Conservation (phyloP, 192 early-diverging fungal species). For the Gamsiella multidivaricata region DNA sequence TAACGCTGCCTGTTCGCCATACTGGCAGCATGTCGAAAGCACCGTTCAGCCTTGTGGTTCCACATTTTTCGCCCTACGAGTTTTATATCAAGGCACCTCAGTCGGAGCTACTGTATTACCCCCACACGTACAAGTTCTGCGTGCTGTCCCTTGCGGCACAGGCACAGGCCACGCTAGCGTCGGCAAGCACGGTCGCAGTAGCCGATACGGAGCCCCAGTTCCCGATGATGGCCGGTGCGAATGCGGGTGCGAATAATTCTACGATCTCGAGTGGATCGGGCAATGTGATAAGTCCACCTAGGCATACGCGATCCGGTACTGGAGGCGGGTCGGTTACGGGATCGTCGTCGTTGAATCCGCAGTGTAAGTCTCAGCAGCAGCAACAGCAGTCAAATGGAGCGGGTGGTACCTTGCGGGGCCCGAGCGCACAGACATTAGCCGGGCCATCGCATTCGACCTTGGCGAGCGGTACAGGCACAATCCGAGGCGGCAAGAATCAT, state of each 20-base stretch:
- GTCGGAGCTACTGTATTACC: conserved; percentile 55
- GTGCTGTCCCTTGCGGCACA: conserved; percentile 42
- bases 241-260: not conserved
- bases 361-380: not conserved
- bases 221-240: not conserved
- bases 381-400: no score
- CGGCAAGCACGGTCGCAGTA: conserved; percentile 15
- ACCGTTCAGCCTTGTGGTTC: conserved; percentile 58
- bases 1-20: conserved; percentile 52
- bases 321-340: not conserved
- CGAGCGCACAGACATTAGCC: not conserved
- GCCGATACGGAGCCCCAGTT: conserved; percentile 12
- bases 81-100: conserved; percentile 64
- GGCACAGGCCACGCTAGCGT: conserved; percentile 23
- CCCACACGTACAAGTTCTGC: conserved; percentile 59
- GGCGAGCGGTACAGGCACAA: not conserved
- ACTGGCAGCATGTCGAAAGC: conserved; percentile 28
- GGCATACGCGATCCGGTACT: not conserved
- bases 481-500: not conserved
- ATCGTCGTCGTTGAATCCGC: conserved; percentile 3
- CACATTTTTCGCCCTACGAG: conserved; percentile 54
- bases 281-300: not conserved
- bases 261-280: not conserved
- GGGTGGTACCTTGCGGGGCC: not conserved
- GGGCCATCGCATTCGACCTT: not conserved